phyloP scores from a whole-genome alignment of 78 protist genomes.

The Bodo saltans region DNA sequence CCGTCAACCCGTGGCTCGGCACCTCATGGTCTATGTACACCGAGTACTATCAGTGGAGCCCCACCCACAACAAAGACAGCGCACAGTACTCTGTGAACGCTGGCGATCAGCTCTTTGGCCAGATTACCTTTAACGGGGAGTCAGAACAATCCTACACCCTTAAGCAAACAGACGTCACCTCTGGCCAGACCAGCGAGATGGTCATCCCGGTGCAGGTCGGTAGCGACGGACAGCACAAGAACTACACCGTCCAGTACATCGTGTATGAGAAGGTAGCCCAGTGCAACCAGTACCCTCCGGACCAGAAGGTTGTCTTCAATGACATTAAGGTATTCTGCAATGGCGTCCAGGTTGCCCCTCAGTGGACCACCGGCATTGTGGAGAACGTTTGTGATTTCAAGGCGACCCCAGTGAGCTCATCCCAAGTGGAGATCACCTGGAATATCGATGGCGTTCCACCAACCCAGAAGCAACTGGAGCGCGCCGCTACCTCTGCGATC shows the following conservation, averaged over 20 bases:
- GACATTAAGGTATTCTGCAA: constrained; percentile 32
- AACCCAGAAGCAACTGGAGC: too few species aligned
- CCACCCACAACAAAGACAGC: constrained; percentile 30
- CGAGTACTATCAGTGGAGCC: constrained; percentile 43
- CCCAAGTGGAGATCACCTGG: constrained; percentile 36
- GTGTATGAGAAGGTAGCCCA: constrained; percentile 39
- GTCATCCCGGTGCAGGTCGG: constrained; percentile 21
- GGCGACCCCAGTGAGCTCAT: constrained; percentile 15
- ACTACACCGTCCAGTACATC: constrained; percentile 26
- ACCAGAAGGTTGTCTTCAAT: constrained; percentile 28
- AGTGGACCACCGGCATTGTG: constrained; percentile 40
- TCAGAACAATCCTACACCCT: neutral
- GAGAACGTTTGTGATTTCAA: constrained; percentile 41
- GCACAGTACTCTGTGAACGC: neutral
- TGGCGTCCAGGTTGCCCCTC: constrained; percentile 5
- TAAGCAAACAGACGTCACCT: constrained; percentile 8
- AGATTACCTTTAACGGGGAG: neutral
- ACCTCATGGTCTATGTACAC: neutral
- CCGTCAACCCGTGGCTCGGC: constrained; percentile 60
- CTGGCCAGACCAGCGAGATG: constrained; percentile 6
- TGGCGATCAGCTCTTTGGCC: constrained; percentile 35
- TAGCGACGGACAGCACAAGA: constrained; percentile 22
- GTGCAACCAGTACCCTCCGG: constrained; percentile 39
- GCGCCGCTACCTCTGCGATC: too few species aligned
- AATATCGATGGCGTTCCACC: too few species aligned